Evolutionary conservation across 768 basidiomycete genomes (phyloP), one percentile per base, ranked within the genome.

Genomic region (Xerocomellus chrysenteron): DNA sequence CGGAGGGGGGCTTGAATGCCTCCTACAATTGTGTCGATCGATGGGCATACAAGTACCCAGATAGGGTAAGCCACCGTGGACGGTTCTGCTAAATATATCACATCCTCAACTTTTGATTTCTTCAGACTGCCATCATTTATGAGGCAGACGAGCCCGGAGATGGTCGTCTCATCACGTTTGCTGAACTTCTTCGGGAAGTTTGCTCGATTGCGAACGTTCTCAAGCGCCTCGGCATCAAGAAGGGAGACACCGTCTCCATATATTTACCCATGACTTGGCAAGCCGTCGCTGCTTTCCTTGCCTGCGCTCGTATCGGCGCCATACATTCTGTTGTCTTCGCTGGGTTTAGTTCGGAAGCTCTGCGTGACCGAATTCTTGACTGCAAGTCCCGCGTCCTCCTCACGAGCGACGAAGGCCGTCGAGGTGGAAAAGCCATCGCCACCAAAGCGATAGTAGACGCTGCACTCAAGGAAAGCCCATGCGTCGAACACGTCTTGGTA

Each of bases 11-110:
- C 5, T 75, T 96, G 63, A 97, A 95, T 67, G 96, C 88, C 2
- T 86, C 93, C 10, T 98, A 98, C 81, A 99, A 99, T 75, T 96
- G 94, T 66, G 92, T 99, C 48, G 97, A 99, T 72, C 85, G 96
- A 54, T 95, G 93, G 88, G 96, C 92, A 16, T 94, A 88, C 77
- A 83, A 86, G 68, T 76, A 94, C 66, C 97, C 96, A 0, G 76
- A 97, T 71, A 87, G 85, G 76, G 89, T 85, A 55, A 46, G 67
- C 49, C 5, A 10, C n/a, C 9, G 49, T 26, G n/a, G 50, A n/a
- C 42, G 33, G 11, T 42, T 24, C 46, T 24, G 11, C 13, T 5
- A 42, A 35, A 17, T 30, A 17, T 30, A n/a, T 40, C 32, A 16
- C 47, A 3, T 35, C 13, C 30, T 48, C 46, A n/a, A 37, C 49